Conservation (phyloP, 176 grass and related monocot genomes). For the Poa annua region DNA sequence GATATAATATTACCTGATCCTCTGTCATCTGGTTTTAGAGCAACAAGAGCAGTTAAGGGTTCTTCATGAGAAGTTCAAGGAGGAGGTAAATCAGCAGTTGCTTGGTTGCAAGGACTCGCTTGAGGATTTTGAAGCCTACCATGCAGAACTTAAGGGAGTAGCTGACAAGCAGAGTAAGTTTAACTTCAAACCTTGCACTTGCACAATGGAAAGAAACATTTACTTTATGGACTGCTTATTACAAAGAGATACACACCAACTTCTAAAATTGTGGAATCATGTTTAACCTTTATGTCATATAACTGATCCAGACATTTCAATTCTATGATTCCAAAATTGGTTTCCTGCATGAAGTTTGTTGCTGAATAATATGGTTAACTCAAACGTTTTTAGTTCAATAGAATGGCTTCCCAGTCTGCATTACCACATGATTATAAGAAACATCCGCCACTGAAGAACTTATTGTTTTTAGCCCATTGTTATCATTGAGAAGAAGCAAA, state of each 20-base stretch:
- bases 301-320: background rate
- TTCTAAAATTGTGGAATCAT: conserved; percentile 7
- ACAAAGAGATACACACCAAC: background rate
- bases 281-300: background rate
- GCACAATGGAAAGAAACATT: background rate
- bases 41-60: conserved; percentile 72
- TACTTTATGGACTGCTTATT: conserved; percentile 20
- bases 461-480: background rate
- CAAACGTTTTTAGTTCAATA: background rate
- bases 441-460: background rate
- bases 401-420: conserved; percentile 8
- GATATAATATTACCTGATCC: conserved; percentile 1
- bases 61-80: conserved; percentile 85
- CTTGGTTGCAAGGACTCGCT: conserved; percentile 68
- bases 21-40: conserved; percentile 52
- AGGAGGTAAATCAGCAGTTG: conserved; percentile 78
- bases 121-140: conserved; percentile 70
- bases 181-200: conserved; percentile 8
- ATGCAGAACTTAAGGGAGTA: conserved; percentile 75
- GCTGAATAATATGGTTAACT: conserved; percentile 5
- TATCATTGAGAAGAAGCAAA: background rate
- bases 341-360: background rate
- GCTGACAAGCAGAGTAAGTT: conserved; percentile 85
- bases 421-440: background rate
- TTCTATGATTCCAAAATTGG: background rate